phyloP scores from a whole-genome alignment of 768 basidiomycete species.

The Lentinula edodes region DNA sequence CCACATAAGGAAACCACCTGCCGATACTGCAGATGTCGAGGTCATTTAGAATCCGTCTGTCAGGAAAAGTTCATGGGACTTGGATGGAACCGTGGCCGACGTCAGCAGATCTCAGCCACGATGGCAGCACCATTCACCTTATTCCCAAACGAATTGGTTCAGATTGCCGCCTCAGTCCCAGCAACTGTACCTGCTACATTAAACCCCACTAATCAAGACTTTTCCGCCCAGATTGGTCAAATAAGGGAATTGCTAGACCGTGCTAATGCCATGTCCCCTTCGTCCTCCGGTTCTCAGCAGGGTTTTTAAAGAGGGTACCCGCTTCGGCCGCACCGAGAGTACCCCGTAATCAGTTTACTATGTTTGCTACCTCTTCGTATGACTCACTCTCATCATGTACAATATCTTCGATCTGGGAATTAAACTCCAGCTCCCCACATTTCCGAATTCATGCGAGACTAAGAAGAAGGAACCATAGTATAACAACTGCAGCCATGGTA shows the following conservation, averaged over 20 bases:
- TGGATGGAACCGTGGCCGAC: no score
- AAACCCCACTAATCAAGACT: neutral
- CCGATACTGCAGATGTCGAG: no score
- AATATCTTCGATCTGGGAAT: no score
- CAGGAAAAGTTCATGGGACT: no score
- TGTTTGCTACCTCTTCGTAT: neutral
- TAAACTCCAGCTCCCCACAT: no score
- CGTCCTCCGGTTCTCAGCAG: neutral
- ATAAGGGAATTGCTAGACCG: neutral
- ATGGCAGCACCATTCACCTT: neutral
- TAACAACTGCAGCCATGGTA: no score
- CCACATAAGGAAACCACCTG: no score
- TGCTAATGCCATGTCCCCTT: neutral
- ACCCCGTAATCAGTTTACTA: neutral
- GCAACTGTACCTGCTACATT: neutral
- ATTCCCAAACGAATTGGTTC: neutral
- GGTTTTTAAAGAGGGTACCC: neutral
- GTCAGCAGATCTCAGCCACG: neutral
- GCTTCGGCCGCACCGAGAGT: no score
- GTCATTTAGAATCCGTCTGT: no score
- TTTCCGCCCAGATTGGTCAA: neutral
- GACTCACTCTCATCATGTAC: no score
- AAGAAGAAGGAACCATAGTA: no score
- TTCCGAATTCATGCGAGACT: no score
- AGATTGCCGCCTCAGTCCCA: neutral